Evolutionary conservation across 129 eudicot species (phyloP).

Genomic region (Flaveria robusta): DNA sequence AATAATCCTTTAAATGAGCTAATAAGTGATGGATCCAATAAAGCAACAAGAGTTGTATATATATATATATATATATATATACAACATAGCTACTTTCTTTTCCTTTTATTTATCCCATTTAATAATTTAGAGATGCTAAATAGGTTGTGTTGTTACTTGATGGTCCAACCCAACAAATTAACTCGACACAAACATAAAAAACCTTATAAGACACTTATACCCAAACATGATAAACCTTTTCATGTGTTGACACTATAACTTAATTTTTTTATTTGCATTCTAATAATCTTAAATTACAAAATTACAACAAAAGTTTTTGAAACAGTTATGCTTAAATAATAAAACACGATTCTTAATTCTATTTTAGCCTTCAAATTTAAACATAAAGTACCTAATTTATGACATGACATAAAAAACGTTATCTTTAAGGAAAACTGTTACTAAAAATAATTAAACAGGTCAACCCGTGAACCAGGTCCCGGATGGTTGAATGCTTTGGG

Average conservation of each 20-base stretch:
- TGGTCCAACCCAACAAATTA: background rate
- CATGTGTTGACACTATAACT: background rate
- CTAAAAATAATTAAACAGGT: background rate
- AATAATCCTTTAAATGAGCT: slow-evolving; percentile 35
- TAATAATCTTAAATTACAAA: background rate
- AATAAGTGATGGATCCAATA: slow-evolving; percentile 71
- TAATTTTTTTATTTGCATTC: background rate
- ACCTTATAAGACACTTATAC: background rate
- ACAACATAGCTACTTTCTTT: slow-evolving; percentile 47
- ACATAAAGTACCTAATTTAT: background rate
- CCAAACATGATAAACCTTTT: background rate
- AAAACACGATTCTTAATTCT: background rate
- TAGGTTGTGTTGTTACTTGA: background rate
- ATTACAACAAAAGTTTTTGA: background rate
- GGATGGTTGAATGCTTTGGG: slow-evolving; percentile 33
- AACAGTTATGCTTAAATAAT: background rate
- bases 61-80: slow-evolving; percentile 30
- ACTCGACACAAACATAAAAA: background rate
- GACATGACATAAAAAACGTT: background rate
- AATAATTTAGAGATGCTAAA: background rate
- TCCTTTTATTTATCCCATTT: background rate
- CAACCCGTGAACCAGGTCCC: background rate
- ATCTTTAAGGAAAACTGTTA: too few species aligned
- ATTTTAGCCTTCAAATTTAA: background rate
- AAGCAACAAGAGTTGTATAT: slow-evolving; percentile 33